A percentile compares a stretch with the other conserved stretches of the same genome.
These are phyloP conservation scores for Fusarium annulatum DNA, from an alignment of 2,329 filamentous ascomycete genomes.

Conservation along the genomic window DNA sequence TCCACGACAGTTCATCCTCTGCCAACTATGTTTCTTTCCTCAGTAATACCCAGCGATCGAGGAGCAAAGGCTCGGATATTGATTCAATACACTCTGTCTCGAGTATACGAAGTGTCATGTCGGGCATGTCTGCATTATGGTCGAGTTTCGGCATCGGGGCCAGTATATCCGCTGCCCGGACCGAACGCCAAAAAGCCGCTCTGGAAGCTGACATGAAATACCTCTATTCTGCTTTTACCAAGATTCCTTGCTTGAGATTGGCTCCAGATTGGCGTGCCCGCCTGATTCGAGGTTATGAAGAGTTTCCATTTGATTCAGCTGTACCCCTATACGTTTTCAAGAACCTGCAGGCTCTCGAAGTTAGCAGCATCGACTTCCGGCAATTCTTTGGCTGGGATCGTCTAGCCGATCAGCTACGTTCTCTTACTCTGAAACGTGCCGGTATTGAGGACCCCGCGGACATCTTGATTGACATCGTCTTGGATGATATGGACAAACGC, in stretches of 20 bases:
- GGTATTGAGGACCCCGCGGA: slow-evolving; percentile 91
- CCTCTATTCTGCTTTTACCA: slow-evolving; percentile 97
- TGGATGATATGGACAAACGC: slow-evolving; percentile 96
- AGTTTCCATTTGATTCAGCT: slow-evolving; percentile 97
- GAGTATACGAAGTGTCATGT: slow-evolving; percentile 97
- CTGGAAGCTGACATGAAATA: slow-evolving; percentile 92
- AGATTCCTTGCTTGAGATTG: slow-evolving; percentile 90
- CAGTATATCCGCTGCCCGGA: slow-evolving; percentile 82
- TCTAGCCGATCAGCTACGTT: slow-evolving; percentile 89
- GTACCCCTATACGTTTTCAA: slow-evolving; percentile 98
- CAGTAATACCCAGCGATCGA: slow-evolving; percentile 79
- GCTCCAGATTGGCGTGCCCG: slow-evolving; percentile 93
- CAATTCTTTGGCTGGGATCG: slow-evolving; percentile 98
- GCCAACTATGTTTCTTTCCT: slow-evolving; percentile 97
- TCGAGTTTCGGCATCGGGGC: slow-evolving; percentile 85
- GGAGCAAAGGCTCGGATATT: slow-evolving; percentile 82
- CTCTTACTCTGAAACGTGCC: slow-evolving; percentile 87
- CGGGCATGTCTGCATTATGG: slow-evolving; percentile 94
- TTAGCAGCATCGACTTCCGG: slow-evolving; percentile 94
- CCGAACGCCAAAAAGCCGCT: slow-evolving; percentile 89
- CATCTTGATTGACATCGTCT: slow-evolving; percentile 88
- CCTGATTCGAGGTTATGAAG: slow-evolving; percentile 92
- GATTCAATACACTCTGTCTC: slow-evolving; percentile 96
- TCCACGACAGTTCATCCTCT: slow-evolving; percentile 86
- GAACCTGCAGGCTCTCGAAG: slow-evolving; percentile 92